Evolutionary conservation across 2,329 filamentous ascomycete genomes (phyloP), one percentile per base, ranked within the genome.

Genomic region (Thyridium curvatum): DNA sequence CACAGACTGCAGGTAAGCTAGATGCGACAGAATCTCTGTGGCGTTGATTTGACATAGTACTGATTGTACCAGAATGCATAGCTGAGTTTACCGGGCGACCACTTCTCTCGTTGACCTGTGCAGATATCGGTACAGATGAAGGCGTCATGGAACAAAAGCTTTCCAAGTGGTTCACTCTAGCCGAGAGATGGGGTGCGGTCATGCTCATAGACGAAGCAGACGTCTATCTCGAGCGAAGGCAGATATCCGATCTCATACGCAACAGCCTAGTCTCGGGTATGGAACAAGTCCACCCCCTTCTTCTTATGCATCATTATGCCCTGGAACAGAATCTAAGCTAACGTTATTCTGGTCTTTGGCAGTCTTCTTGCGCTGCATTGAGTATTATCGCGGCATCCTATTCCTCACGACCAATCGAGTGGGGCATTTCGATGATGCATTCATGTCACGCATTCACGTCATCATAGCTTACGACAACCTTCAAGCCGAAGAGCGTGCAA

Each of bases 371-470:
- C 41, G 50, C 4, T 41, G 40, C 10, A 42, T 55, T 26, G 50
- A 55, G 34, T 54, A 54, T 34, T 57, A 54, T 38, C 36, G 40
- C 2, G 51, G 49, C 8, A 50, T 55, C 14, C 42, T 55, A 3
- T 53, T 54, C 33, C 41, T 54, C 3, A 58, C 52, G 0, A 55
- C 52, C 0, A 55, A 55, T 34, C 45, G 50, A 8, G 60, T 66
- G 15, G 47, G 56, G 4, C 44, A 44, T 3, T 58, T 68, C 30
- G 64, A 67, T 37, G 58, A 61, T 28, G 64, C 62, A 0, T 45
- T 48, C 41, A 43, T 42, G 1, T 46, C 46, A 2, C 41, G 47
- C 7, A 35, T 48, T 29, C 44, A 48, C 31, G 38, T 48, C 8
- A 29, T 28, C 18, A 35, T 50, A 1, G 32, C 41, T 21, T 50